Base-by-base conservation (phyloP, 257 asterid species). In the Agastache rugosa region DNA sequence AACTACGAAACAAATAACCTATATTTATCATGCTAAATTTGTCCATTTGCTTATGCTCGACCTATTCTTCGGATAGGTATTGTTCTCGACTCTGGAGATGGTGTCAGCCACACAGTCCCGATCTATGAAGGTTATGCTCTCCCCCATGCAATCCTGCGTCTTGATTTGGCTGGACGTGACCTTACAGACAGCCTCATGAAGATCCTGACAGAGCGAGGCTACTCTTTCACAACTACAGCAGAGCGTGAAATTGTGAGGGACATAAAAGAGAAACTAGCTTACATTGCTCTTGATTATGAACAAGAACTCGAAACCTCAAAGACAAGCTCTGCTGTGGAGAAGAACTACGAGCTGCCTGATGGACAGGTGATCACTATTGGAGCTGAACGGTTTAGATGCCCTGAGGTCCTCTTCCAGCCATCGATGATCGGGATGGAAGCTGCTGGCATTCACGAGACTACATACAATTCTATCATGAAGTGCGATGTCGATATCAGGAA, bases 301-400 rank as follows among this genome's bases (percentile, higher is more conserved):
- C 87, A 84, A 68, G 87, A 84, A 63, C 73, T 84, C 8, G 87
- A 84, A 39, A 80, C 87, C 6, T 63, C 87, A 15, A 84, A 84
- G 76, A 84, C 85, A 0, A 84, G 87, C 76, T 84, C 87, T n/a
- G 69, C 88, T 37, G 88, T 84, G 48, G 88, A 84, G 75, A 84
- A 84, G 75, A 84, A 84, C 80, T 84, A 84, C 6, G 88, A 84
- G 54, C 78, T 84, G 37, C 88, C 88, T 11, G 88, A 84, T 61
- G 88, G 88, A 60, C 88, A 84, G 81, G 86, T 84, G 67, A 84
- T 84, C 79, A 84, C 88, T 29, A 84, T 84, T 37, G 88, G 88
- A 4, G 88, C 88, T 0, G 88, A 84, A 37, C 34, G 88, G 15
- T 84, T 84, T 80, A 72, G 88, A 2, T 84, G 88, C 81, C 88